phyloP scores from a whole-genome alignment of 352 stramenopile genomes.

The Nothophytophthora sp. region DNA sequence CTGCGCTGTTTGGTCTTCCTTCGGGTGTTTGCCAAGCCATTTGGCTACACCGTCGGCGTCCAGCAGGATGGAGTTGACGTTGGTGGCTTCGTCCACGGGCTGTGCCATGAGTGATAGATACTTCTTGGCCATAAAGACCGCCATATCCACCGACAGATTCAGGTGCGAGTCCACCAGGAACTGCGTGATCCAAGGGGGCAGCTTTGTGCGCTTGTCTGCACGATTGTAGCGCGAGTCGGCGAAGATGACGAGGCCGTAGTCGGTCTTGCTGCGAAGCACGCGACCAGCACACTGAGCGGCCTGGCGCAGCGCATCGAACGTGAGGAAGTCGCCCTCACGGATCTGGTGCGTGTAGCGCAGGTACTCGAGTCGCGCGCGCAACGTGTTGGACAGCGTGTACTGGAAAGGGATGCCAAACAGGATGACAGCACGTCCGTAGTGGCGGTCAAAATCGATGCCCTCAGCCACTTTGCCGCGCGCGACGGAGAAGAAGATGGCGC shows the following conservation, averaged over 20 bases:
- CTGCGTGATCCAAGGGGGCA: conserved; percentile 98
- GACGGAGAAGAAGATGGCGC: conserved; percentile 98
- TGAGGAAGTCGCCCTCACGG: conserved; percentile 96
- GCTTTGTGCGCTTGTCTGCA: conserved; percentile 97
- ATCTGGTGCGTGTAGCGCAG: conserved; percentile 94
- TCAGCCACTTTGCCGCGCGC: conserved; percentile 99
- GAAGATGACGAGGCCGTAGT: conserved; percentile 99
- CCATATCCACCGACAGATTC: conserved; percentile 97
- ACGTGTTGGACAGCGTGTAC: conserved; percentile 95
- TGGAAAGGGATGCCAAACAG: conserved; percentile 99
- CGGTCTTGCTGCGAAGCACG: conserved; percentile 98
- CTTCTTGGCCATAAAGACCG: conserved; percentile 94
- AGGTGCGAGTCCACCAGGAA: conserved; percentile 96
- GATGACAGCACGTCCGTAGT: conserved; percentile 98
- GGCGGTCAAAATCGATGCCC: conserved; percentile 99
- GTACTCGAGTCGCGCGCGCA: conserved; percentile 97
- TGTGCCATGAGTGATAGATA: conserved; percentile 98
- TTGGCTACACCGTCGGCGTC: conserved; percentile 89
- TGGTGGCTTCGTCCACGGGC: conserved; percentile 88
- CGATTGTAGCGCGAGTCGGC: conserved; percentile 98
- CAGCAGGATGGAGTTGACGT: conserved; percentile 94
- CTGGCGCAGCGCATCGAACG: conserved; percentile 98
- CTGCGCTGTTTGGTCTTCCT: conserved; percentile 25
- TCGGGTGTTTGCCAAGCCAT: conserved; percentile 59
- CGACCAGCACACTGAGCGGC: conserved; percentile 97